These are phyloP conservation scores for Cyberlindnera americana DNA, from an alignment of 805 yeast species.

Conservation along the genomic window DNA sequence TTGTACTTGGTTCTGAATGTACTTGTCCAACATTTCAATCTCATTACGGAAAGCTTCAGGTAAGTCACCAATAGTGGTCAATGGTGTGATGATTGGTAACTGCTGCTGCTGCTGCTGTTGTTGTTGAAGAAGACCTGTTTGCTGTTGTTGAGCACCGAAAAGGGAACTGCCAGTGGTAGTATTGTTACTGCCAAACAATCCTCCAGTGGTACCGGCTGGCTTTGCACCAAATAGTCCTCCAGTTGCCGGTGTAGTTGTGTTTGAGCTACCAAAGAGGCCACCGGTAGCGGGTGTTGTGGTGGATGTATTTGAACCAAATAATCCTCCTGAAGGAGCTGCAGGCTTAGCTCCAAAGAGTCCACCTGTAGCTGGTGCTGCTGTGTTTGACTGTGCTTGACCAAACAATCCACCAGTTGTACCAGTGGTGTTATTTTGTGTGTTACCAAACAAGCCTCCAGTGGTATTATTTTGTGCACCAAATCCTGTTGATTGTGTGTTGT, in stretches of 20 bases:
- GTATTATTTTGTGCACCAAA: neutral
- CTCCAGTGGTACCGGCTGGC: conserved; percentile 19
- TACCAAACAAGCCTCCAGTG: conserved; percentile 15
- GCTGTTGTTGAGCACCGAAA: conserved; percentile 16
- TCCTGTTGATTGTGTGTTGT: conserved; percentile 5
- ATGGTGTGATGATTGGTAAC: conserved; percentile 54
- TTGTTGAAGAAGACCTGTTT: conserved; percentile 8
- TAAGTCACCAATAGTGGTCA: conserved; percentile 71
- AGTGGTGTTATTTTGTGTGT: conserved; percentile 1
- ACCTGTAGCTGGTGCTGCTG: neutral
- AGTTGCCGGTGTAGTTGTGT: conserved; percentile 13
- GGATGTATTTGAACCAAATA: conserved; percentile 26
- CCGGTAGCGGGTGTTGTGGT: conserved; percentile 5
- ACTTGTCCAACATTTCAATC: conserved; percentile 65
- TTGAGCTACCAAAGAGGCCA: conserved; percentile 9
- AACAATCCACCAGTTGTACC: conserved; percentile 2
- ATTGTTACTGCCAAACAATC: conserved; percentile 40
- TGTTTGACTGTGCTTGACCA: conserved; percentile 1
- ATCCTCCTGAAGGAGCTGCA: conserved; percentile 26
- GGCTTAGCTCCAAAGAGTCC: conserved; percentile 37
- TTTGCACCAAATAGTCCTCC: conserved; percentile 32
- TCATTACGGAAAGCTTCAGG: conserved; percentile 70
- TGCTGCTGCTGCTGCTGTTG: conserved; percentile 33
- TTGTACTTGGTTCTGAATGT: conserved; percentile 68
- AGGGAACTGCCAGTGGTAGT: conserved; percentile 9